Base-by-base conservation (phyloP, 2,329 filamentous ascomycete species). In the Fusarium sp. region DNA sequence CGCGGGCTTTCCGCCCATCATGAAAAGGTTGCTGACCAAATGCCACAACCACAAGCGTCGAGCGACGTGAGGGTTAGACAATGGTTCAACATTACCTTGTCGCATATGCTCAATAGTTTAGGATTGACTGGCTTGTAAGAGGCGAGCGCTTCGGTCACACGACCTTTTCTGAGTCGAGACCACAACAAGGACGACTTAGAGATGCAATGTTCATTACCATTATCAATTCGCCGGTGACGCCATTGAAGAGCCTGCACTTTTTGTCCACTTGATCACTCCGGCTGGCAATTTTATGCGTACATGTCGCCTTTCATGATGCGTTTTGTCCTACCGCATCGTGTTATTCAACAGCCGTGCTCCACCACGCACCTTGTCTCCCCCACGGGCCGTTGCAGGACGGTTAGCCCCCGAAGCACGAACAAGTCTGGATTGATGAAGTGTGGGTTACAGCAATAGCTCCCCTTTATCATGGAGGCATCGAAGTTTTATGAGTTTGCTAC, bases 181-280 rank as follows among this genome's bases (percentile, higher is more conserved):
- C 31, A 31, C n/a, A 24, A 35, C 5, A 14, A 38, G 18, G 20
- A 6, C 10, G 18, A 7, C n/a, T 22, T 47, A 24, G 45, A 50
- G 34, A 37, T 57, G n/a, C 54, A 64, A 37, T 18, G 54, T 24
- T 24, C 40, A 29, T 52, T 47, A 22, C 54, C 52, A 58, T n/a
- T 29, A 38, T 40, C 52, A 22, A 38, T 18, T 42, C 31, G 40
- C 37, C 3, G 40, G 38, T 63, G 58, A 62, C 42, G 54, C 63
- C 59, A 66, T 64, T 45, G 45, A 69, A 58, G 42, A 35, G 61
- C 47, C 59, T 64, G 22, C 58, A 42, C 18, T 64, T 14, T 34
- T 4, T 22, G 29, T 37, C 38, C 34, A 65, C 24, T 37, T 60
- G 7, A 60, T 31, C 29, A 52, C 34, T 29, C 22, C 52, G 52